These are phyloP conservation scores for Hypoxylon rubiginosum DNA, from an alignment of 2,329 filamentous ascomycete genomes.

Conservation along the genomic window DNA sequence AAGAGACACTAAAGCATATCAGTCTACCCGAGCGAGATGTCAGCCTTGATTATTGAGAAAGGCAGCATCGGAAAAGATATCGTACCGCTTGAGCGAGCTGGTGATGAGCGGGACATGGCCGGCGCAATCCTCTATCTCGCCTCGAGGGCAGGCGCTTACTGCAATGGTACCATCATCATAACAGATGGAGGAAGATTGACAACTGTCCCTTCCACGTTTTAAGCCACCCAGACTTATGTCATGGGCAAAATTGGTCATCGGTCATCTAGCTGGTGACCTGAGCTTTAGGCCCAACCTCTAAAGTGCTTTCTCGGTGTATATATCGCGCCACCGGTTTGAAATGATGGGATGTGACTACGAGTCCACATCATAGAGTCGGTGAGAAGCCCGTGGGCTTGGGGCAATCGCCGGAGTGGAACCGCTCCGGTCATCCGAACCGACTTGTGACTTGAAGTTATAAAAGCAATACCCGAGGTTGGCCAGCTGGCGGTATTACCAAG, in stretches of 20 bases:
- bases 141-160: constrained; percentile 73
- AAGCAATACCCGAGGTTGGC: constrained; percentile 36
- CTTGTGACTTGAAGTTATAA: constrained; percentile 5
- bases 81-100: constrained; percentile 71
- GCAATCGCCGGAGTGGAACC: neutral
- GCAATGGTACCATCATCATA: constrained; percentile 73
- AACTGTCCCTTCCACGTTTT: constrained; percentile 69
- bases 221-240: constrained; percentile 13
- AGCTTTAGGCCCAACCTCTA: too few species aligned
- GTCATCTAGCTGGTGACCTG: neutral
- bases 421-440: constrained; percentile 32
- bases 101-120: constrained; percentile 73
- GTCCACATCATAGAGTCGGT: neutral
- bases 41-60: constrained; percentile 61
- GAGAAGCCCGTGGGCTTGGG: neutral
- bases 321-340: neutral
- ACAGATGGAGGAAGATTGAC: constrained; percentile 73
- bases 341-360: neutral
- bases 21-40: constrained; percentile 74
- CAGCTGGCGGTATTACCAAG: neutral
- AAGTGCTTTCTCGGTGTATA: too few species aligned
- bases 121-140: constrained; percentile 75
- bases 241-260: neutral
- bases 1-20: constrained; percentile 25
- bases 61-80: constrained; percentile 57